phyloP scores from a whole-genome alignment of 768 basidiomycete genomes.

The Cantharellus cinnabarinus region DNA sequence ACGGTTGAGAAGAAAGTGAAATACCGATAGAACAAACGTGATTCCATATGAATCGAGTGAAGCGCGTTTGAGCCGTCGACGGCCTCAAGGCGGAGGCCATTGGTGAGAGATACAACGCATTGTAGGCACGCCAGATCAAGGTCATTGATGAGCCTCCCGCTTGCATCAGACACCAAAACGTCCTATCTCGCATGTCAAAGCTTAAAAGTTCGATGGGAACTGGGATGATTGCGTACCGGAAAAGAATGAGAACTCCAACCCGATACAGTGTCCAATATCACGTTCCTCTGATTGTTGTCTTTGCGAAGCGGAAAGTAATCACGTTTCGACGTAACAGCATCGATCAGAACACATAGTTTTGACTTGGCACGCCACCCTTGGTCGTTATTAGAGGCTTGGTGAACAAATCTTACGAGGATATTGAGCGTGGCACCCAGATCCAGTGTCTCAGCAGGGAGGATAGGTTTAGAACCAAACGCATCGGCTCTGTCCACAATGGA shows the following conservation, averaged over 20 bases:
- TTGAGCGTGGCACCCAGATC: constrained; percentile 17
- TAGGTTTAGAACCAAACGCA: constrained; percentile 28
- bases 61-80: constrained; percentile 28
- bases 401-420: constrained; percentile 40
- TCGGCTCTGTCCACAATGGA: too few species aligned
- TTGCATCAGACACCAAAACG: neutral
- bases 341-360: constrained; percentile 56
- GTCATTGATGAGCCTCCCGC: constrained; percentile 22
- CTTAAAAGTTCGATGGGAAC: neutral
- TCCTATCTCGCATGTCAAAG: neutral
- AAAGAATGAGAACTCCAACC: constrained; percentile 30
- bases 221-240: neutral
- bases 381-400: constrained; percentile 32
- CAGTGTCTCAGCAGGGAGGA: constrained; percentile 12
- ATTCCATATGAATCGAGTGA: constrained; percentile 45
- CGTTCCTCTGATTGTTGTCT: constrained; percentile 44
- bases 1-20: constrained; percentile 42
- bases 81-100: constrained; percentile 47
- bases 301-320: constrained; percentile 41
- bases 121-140: constrained; percentile 54
- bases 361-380: constrained; percentile 42
- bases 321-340: constrained; percentile 41
- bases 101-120: constrained; percentile 54
- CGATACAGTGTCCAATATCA: constrained; percentile 53
- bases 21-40: constrained; percentile 64